A percentile compares a stretch with the other conserved stretches of the same genome.
These are phyloP conservation scores for Escallonia herrerae DNA, from an alignment of 129 eudicot genomes.

Conservation along the genomic window DNA sequence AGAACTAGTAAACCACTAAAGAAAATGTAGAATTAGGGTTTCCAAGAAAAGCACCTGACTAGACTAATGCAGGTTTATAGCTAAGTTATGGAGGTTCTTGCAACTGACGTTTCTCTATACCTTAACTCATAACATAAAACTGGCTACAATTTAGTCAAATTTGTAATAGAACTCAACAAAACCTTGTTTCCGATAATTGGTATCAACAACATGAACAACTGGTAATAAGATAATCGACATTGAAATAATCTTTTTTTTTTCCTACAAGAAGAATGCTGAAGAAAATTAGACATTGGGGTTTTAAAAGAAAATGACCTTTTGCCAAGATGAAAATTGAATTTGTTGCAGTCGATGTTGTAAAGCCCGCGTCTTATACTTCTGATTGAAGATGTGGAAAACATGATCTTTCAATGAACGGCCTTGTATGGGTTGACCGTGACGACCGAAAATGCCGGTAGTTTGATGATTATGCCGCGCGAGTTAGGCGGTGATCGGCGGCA, in stretches of 20 bases:
- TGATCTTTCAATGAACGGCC: background rate
- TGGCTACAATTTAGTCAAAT: background rate
- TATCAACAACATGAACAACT: background rate
- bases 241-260: too few relatives aligned
- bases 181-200: background rate
- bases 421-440: too few relatives aligned
- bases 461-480: too few relatives aligned
- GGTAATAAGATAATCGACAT: background rate
- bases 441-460: too few relatives aligned
- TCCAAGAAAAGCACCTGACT: too few relatives aligned
- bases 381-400: conserved; percentile 10
- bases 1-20: too few relatives aligned
- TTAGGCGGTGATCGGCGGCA: too few relatives aligned
- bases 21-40: too few relatives aligned
- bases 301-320: conserved; percentile 10
- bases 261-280: background rate
- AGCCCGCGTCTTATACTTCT: conserved; percentile 7
- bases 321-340: conserved; percentile 9
- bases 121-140: background rate
- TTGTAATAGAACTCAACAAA: background rate
- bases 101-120: too few relatives aligned
- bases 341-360: background rate
- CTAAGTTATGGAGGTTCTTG: too few relatives aligned
- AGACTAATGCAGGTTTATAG: too few relatives aligned
- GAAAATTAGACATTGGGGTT: conserved; percentile 9